Conservation (phyloP, 1,139 yeast genomes). For the Diutina ranongensis region DNA sequence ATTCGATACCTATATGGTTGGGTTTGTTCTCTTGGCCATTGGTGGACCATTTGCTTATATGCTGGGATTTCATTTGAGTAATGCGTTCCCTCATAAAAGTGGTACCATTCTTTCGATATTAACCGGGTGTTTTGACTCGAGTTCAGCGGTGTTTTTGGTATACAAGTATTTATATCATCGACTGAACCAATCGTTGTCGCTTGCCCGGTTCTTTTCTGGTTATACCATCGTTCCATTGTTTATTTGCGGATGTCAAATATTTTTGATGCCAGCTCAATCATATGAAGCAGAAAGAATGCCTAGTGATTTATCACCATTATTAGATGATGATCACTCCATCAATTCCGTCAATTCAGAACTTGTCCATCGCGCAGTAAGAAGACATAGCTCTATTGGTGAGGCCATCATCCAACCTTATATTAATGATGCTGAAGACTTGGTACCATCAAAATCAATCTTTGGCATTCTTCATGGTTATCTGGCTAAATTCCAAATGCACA, state of each 20-base stretch:
- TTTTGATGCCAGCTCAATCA: slow-evolving; percentile 69
- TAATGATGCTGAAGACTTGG: slow-evolving; percentile 24
- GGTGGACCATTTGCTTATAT: slow-evolving; percentile 81
- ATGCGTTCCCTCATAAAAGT: slow-evolving; percentile 57
- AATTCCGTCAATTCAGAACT: slow-evolving; percentile 7
- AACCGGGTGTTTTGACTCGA: slow-evolving; percentile 72
- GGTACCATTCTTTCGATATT: slow-evolving; percentile 62
- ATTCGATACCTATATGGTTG: slow-evolving; percentile 51
- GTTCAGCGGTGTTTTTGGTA: slow-evolving; percentile 58
- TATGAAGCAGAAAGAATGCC: slow-evolving; percentile 30
- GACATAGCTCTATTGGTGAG: slow-evolving; percentile 36
- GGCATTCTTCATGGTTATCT: slow-evolving; percentile 70
- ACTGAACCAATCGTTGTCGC: slow-evolving; percentile 20
- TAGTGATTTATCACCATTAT: slow-evolving; percentile 13
- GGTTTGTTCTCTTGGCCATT: slow-evolving; percentile 57
- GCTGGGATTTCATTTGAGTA: slow-evolving; percentile 69
- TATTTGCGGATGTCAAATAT: slow-evolving; percentile 58
- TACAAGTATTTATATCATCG: slow-evolving; percentile 46
- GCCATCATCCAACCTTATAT: slow-evolving; percentile 35
- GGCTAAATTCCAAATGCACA: slow-evolving; percentile 49
- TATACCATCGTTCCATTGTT: slow-evolving; percentile 67
- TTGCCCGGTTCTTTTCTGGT: slow-evolving; percentile 48
- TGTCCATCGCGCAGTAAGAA: slow-evolving; percentile 10
- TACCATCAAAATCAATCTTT: slow-evolving; percentile 40
- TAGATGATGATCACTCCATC: slow-evolving; percentile 8